A percentile compares a stretch with the other conserved stretches of the same genome.
These are phyloP conservation scores for Phaseolus coccineus DNA, from an alignment of 331 rosid genomes.

Conservation along the genomic window DNA sequence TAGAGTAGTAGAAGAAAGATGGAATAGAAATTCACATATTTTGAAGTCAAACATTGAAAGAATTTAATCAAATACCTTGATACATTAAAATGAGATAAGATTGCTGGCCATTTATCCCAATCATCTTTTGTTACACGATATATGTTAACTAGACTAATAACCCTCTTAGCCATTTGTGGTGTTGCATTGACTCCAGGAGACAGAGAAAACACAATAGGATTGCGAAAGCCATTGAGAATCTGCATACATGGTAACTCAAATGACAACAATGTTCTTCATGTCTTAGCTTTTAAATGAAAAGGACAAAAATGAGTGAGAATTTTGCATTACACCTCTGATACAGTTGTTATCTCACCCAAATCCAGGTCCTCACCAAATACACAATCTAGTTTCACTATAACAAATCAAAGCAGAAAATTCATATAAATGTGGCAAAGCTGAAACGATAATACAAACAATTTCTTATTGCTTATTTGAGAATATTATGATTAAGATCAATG, in stretches of 20 bases:
- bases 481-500: neutral
- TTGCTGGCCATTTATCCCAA: constrained; percentile 77
- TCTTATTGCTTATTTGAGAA: constrained; percentile 1
- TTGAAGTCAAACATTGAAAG: neutral
- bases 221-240: constrained; percentile 63
- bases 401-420: constrained; percentile 5
- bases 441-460: neutral
- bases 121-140: constrained; percentile 80
- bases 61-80: constrained; percentile 53
- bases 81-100: constrained; percentile 62
- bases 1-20: neutral
- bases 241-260: constrained; percentile 35
- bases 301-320: too few species aligned
- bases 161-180: constrained; percentile 57
- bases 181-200: constrained; percentile 80
- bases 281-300: neutral
- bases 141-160: constrained; percentile 62
- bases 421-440: constrained; percentile 5
- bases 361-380: constrained; percentile 80
- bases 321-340: constrained; percentile 57
- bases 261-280: neutral
- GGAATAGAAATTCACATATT: neutral
- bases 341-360: constrained; percentile 60
- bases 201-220: constrained; percentile 59
- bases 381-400: constrained; percentile 82